These are phyloP conservation scores for Castanea mollissima DNA, from an alignment of 306 rosid genomes.

Conservation along the genomic window DNA sequence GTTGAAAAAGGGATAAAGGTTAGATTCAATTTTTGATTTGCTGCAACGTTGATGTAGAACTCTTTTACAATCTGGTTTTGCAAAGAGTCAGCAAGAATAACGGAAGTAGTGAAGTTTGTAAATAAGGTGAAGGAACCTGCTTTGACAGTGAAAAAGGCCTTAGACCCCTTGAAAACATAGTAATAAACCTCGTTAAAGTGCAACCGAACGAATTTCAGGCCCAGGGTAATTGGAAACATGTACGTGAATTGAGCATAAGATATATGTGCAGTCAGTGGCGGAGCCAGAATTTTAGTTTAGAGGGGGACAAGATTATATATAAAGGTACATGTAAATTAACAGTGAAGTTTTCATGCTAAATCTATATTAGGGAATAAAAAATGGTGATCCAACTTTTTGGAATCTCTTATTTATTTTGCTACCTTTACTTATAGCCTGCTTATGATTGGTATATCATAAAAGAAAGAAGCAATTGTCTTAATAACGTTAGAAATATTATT, in stretches of 20 bases:
- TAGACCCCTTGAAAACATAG: neutral
- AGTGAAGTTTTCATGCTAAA: too few species aligned
- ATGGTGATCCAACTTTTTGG: too few species aligned
- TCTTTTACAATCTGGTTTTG: neutral
- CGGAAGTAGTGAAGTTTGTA: neutral
- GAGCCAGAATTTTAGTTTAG: too few species aligned
- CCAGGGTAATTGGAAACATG: neutral
- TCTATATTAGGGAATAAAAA: too few species aligned
- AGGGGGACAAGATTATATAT: too few species aligned
- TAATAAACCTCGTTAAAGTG: constrained; percentile 25
- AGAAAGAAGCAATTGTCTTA: too few species aligned
- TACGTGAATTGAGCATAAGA: neutral
- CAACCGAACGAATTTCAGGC: constrained; percentile 6
- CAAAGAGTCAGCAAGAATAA: neutral
- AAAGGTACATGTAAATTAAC: too few species aligned
- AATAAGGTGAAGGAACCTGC: neutral
- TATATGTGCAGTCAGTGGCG: neutral
- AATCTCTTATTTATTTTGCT: too few species aligned
- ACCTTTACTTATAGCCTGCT: too few species aligned
- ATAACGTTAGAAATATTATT: too few species aligned
- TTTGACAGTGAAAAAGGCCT: neutral
- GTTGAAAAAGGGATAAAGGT: neutral
- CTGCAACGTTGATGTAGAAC: neutral
- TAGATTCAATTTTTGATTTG: neutral
- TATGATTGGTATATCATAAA: too few species aligned